phyloP scores from a whole-genome alignment of 495 filamentous ascomycete genomes.

The Lasiosphaeria ovina region DNA sequence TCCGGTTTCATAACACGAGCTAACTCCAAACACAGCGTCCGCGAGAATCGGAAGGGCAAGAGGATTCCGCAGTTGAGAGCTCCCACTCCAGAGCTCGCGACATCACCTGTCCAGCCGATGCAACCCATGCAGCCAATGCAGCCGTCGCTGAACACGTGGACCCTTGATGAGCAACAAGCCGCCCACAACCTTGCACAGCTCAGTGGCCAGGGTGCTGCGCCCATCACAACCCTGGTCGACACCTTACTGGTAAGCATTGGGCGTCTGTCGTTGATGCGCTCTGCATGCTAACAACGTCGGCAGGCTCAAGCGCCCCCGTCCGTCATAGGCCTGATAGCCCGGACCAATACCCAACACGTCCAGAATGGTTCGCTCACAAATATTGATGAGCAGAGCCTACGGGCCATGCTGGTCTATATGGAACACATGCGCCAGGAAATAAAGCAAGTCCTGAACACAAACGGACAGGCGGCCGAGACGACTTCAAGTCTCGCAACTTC shows the following conservation, averaged over 20 bases:
- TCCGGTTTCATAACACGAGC: constrained; percentile 11
- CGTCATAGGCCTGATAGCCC: constrained; percentile 36
- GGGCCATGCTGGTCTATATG: constrained; percentile 35
- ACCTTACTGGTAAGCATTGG: constrained; percentile 43
- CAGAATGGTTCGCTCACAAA: constrained; percentile 14
- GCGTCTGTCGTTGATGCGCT: constrained; percentile 1
- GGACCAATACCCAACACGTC: constrained; percentile 31
- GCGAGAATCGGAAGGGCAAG: constrained; percentile 33
- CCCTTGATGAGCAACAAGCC: constrained; percentile 48
- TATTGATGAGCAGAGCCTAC: constrained; percentile 34
- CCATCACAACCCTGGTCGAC: constrained; percentile 37
- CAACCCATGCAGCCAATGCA: neutral
- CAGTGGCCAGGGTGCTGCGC: constrained; percentile 26
- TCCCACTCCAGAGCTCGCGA: neutral
- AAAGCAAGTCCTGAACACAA: neutral
- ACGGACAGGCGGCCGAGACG: constrained; percentile 6
- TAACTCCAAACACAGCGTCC: constrained; percentile 27
- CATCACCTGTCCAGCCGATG: constrained; percentile 10
- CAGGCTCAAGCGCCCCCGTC: constrained; percentile 24
- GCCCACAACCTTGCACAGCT: constrained; percentile 57
- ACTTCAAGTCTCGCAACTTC: constrained; percentile 24
- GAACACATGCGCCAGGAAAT: constrained; percentile 19
- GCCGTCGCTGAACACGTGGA: constrained; percentile 16
- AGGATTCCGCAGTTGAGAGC: constrained; percentile 20
- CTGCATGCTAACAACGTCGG: constrained; percentile 8